These are phyloP conservation scores for Scheffersomyces quercinus DNA, from an alignment of 1,139 yeast genomes.

Conservation along the genomic window DNA sequence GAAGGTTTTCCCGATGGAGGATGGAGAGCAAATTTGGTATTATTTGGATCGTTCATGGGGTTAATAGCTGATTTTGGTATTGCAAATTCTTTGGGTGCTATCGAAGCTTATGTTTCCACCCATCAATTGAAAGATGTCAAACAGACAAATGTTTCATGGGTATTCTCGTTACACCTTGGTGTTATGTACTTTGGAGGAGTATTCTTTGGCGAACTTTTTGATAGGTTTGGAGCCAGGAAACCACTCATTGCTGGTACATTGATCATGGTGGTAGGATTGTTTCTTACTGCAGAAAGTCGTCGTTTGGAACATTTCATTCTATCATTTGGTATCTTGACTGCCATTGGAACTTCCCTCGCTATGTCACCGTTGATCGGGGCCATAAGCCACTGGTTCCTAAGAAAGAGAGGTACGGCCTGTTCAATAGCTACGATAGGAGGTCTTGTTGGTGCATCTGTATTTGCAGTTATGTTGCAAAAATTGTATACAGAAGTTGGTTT, in stretches of 20 bases:
- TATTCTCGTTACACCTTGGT: slow-evolving; percentile 58
- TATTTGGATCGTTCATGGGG: slow-evolving; percentile 63
- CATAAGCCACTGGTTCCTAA: slow-evolving; percentile 62
- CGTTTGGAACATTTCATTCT: slow-evolving; percentile 60
- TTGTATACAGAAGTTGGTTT: slow-evolving; percentile 52
- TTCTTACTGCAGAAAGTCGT: slow-evolving; percentile 54
- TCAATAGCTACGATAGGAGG: slow-evolving; percentile 65
- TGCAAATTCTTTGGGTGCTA: slow-evolving; percentile 58
- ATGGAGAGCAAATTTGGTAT: slow-evolving; percentile 53
- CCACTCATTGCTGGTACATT: slow-evolving; percentile 49
- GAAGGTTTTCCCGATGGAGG: slow-evolving; percentile 66
- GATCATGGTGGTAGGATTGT: slow-evolving; percentile 47
- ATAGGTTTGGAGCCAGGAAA: slow-evolving; percentile 50
- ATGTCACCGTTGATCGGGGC: slow-evolving; percentile 62
- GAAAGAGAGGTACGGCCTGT: slow-evolving; percentile 54
- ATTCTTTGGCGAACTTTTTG: slow-evolving; percentile 63
- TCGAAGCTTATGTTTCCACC: slow-evolving; percentile 55
- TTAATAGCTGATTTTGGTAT: slow-evolving; percentile 63
- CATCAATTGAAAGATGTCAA: slow-evolving; percentile 48
- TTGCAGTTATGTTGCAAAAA: slow-evolving; percentile 54
- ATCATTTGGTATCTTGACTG: slow-evolving; percentile 56
- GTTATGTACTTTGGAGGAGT: slow-evolving; percentile 60
- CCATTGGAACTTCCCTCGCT: slow-evolving; percentile 56
- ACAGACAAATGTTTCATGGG: slow-evolving; percentile 58
- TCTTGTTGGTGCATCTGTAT: slow-evolving; percentile 60